Evolutionary conservation across 2,329 filamentous ascomycete species (phyloP), one percentile per base, ranked within the genome.

Genomic region (Pseudopithomyces maydicus): DNA sequence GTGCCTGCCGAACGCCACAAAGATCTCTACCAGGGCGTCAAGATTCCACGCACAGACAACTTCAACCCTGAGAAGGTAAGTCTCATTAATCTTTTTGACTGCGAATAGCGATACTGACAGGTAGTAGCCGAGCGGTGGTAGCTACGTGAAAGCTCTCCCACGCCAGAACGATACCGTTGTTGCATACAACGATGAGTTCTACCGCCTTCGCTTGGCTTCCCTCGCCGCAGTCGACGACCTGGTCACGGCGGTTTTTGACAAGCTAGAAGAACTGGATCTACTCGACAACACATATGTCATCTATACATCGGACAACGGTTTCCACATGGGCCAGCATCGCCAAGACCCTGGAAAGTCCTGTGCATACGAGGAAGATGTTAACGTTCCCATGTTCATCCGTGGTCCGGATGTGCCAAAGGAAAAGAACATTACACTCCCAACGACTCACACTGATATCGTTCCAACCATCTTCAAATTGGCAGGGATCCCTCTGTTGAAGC

Each of bases 61-160:
- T 91, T 90, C 73, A 91, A 91, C 63, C 87, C 88, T 0, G 79
- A 84, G 2, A 73, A 78, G 58, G 72, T 54, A 33, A n/a, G 3
- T 54, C n/a, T n/a, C n/a, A 11, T 8, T 17, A 32, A 6, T 20
- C n/a, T 19, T 15, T 14, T 22, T 19, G 15, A 23, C 6, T 8
- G 14, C 14, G 15, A 12, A 4, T 26, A 26, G 26, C 17, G 22
- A 47, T 23, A 48, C 26, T 12, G 19, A 36, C 10, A 19, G 19
- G n/a, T 72, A 79, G 59, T 72, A 77, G 10, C 78, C 76, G 42
- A 36, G 35, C 35, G 78, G 80, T 6, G 80, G 77, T 0, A 79
- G 76, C 48, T 84, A 80, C 80, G 70, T 84, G 35, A 69, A 64
- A 10, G 62, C 68, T 11, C 71, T 84, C 0, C 75, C 77, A 0